Evolutionary conservation across 768 basidiomycete genomes (phyloP).

Genomic region (Boletus rex-veris): DNA sequence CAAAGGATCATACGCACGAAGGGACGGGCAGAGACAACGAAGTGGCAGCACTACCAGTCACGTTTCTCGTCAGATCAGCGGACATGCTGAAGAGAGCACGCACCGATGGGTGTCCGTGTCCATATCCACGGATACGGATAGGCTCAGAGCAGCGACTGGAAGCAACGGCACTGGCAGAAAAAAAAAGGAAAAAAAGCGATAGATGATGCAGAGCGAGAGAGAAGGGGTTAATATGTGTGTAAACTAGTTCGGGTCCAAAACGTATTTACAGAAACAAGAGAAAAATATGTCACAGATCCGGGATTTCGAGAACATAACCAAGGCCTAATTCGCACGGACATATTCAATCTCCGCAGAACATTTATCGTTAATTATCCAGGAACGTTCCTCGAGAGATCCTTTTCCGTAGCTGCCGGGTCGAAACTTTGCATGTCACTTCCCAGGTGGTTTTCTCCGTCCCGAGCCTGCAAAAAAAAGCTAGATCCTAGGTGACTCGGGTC

Average conservation of each 20-base stretch:
- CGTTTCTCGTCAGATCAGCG: constrained; percentile 17
- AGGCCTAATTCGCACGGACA: constrained; percentile 33
- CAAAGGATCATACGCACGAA: constrained; percentile 21
- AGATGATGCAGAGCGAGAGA: constrained; percentile 14
- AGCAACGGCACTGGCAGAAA: constrained; percentile 2
- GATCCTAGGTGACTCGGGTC: neutral
- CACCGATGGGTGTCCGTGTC: constrained; percentile 19
- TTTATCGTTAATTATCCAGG: constrained; percentile 30
- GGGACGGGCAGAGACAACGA: constrained; percentile 9
- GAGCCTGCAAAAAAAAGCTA: neutral
- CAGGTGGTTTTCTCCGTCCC: neutral
- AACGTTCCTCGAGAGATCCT: constrained; percentile 27
- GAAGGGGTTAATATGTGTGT: constrained; percentile 34
- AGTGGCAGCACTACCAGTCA: constrained; percentile 9
- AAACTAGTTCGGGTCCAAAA: constrained; percentile 36
- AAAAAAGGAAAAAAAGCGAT: constrained; percentile 8
- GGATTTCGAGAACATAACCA: constrained; percentile 40
- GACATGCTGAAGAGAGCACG: constrained; percentile 2
- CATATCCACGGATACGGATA: constrained; percentile 18
- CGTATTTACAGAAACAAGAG: constrained; percentile 39
- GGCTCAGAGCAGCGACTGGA: constrained; percentile 1
- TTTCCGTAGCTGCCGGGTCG: constrained; percentile 19
- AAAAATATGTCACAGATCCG: constrained; percentile 41
- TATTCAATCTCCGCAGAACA: constrained; percentile 34
- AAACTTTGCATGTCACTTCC: constrained; percentile 18